Evolutionary conservation across 2,329 filamentous ascomycete species (phyloP).

Genomic region (Neodidymelliopsis sp.): DNA sequence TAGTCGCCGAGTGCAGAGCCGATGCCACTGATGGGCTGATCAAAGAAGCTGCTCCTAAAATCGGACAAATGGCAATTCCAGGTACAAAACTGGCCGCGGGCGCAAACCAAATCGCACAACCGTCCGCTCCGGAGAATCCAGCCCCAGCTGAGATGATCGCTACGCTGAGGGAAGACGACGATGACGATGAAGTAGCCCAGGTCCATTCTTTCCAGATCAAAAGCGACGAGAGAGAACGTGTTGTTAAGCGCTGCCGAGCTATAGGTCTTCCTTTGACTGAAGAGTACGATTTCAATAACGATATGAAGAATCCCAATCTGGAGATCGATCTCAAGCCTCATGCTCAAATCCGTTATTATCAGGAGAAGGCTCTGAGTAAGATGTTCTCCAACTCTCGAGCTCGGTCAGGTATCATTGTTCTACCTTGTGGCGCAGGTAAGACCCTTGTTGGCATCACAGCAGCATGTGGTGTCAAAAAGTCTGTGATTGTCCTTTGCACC

Average conservation of each 20-base stretch:
- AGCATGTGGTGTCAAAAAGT: slow-evolving; percentile 97
- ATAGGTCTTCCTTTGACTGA: slow-evolving; percentile 89
- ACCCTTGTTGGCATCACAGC: slow-evolving; percentile 98
- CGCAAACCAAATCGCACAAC: slow-evolving; percentile 69
- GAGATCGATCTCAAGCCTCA: slow-evolving; percentile 92
- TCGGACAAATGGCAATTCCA: slow-evolving; percentile 87
- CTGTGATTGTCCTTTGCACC: slow-evolving; percentile 92
- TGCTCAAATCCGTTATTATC: slow-evolving; percentile 90
- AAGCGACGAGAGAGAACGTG: slow-evolving; percentile 80
- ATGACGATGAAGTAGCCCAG: slow-evolving; percentile 85
- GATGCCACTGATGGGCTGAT: slow-evolving; percentile 77
- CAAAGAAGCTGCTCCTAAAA: slow-evolving; percentile 82
- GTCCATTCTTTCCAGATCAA: slow-evolving; percentile 94
- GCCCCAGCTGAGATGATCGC: slow-evolving; percentile 69
- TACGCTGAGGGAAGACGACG: slow-evolving; percentile 71
- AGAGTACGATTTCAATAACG: slow-evolving; percentile 96
- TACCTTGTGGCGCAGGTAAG: slow-evolving; percentile 96
- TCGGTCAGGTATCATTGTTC: slow-evolving; percentile 95
- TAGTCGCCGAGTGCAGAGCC: slow-evolving; percentile 80
- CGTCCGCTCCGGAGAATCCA: slow-evolving; percentile 32
- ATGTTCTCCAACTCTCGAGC: slow-evolving; percentile 99
- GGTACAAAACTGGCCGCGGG: slow-evolving; percentile 94
- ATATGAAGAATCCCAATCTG: slow-evolving; percentile 85
- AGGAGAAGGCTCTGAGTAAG: slow-evolving; percentile 96
- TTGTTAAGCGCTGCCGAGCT: slow-evolving; percentile 88